Evolutionary conservation across 306 rosid species (phyloP), one percentile per base, ranked within the genome.

Genomic region (Neltuma alba): DNA sequence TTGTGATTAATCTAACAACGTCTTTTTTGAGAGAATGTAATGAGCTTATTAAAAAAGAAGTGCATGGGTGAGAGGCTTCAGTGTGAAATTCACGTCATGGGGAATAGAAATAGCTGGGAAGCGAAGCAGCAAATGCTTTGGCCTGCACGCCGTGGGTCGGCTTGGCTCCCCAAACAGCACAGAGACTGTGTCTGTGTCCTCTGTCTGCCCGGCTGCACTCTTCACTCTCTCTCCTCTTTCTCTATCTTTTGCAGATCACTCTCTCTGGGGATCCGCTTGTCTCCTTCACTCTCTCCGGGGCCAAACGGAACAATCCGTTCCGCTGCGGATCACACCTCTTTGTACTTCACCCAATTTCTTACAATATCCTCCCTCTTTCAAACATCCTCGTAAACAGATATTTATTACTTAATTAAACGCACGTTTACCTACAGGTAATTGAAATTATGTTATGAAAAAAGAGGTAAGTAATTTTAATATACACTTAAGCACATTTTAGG

Each of bases 71-170:
- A 57, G 20, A 33, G 20, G 6, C 54, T 15, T 47, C n/a, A 55
- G 12, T 40, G 76, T 67, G 77, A 37, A 45, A 15, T 76, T 48
- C 55, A 2, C 80, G 36, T 67, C 67, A 68, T 89, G 50, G 93
- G 93, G 84, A 93, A 91, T 77, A 27, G 85, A 87, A 83, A 82
- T 76, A 83, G 88, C 86, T 76, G 54, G 70, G 79, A 85, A 79
- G 72, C 33, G 77, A 86, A 85, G 83, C 85, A 89, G 85, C 98
- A 93, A 86, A 65, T 78, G 89, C 95, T 80, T 91, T 67, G 97
- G 90, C 73, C 79, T 88, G 87, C 85, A 85, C 89, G 93, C 90
- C 85, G 58, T 84, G 25, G 89, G 93, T 93, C 94, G 94, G 92
- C 81, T 82, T 34, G 79, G 72, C 79, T 72, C 84, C 82, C 78